Evolutionary conservation across 2,329 filamentous ascomycete species (phyloP), one percentile per base, ranked within the genome.

Genomic region (Westerdykella aurantiaca): DNA sequence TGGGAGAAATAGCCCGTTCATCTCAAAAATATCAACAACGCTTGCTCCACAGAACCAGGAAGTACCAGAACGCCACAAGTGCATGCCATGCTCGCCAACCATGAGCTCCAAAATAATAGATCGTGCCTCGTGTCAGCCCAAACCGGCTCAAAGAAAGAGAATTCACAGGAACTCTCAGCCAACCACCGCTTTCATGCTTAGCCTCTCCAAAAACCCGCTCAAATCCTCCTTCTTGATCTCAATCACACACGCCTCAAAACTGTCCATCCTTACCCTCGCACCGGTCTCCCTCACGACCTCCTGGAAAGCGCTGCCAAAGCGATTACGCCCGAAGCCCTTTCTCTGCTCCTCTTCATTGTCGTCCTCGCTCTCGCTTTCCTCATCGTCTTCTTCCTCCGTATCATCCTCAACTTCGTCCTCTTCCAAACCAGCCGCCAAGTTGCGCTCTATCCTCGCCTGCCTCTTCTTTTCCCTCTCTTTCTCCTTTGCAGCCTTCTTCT

Each of bases 151-250:
- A 29, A 29, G 23, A 29, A 29, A 21, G 18, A 21, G 25, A 29
- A 29, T 12, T 3, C 25, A 29, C 18, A 33, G 12, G 17, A 18
- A 9, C 33, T 14, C 11, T 34, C 50, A 66, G 17, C 79, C 80
- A 44, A 83, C 85, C 14, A 97, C 89, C 44, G 83, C 83, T 77
- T 94, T 95, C 78, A 89, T 84, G 69, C 90, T 96, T 63, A 98
- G 68, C 44, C 85, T 84, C 72, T 98, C 93, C 53, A 98, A 73
- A 66, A 98, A 98, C 0, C 85, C 88, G 13, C 82, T 81, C 22
- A 98, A 71, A 68, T 97, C 93, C 63, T 97, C 93, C 72, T 95
- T 96, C 69, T 84, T 84, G n/a, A 98, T 91, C 66, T 98, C 93
- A 38, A 97, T 90, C 6, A 97, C 93, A 60, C 88, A 95, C 66